Base-by-base conservation (phyloP, 345 rosid genomes). In the Eucalyptus guilfoylei region DNA sequence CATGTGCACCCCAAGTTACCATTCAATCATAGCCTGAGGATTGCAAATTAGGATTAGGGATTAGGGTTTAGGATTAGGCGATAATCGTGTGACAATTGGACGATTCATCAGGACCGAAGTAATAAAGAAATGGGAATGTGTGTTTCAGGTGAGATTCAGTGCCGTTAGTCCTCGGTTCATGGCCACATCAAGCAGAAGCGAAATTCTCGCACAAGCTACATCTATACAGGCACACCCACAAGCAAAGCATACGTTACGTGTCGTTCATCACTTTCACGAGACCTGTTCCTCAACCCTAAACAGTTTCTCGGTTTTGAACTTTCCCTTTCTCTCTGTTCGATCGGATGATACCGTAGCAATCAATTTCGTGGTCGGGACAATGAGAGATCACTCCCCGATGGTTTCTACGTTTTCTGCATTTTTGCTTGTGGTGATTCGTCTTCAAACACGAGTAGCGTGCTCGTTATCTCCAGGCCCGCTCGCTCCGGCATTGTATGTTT, bases 401-500 rank as follows among this genome's bases (percentile, higher is more conserved):
- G 40, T 67, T 67, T 67, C 80, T 32, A 17, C 40, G 10, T 67
- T 67, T 15, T 32, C 37, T 8, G 40, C 40, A 9, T n/a, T 67
- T 32, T 4, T 67, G 42, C 80, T 67, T 11, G 62, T 24, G n/a
- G 54, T 30, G 44, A 49, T 26, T 37, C 16, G 17, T 58, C 14
- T 37, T 24, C 88, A 26, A 69, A 91, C 88, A 0, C 90, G 87
- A 32, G 42, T n/a, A 9, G 23, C 42, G 80, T 67, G 80, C 80
- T 67, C 24, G 12, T 34, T 24, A 9, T 69, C 80, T 32, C 37
- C 42, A 17, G 21, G 42, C 13, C 93, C 91, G 1, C 92, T 91
- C 5, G 94, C 89, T 12, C 94, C 94, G 0, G 95, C 94, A 10
- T 62, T 94, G 16, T 94, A 91, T 14, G 93, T 91, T n/a, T 94